Base-by-base conservation (phyloP, 768 basidiomycete species). In the Leucogyrophana mollusca region DNA sequence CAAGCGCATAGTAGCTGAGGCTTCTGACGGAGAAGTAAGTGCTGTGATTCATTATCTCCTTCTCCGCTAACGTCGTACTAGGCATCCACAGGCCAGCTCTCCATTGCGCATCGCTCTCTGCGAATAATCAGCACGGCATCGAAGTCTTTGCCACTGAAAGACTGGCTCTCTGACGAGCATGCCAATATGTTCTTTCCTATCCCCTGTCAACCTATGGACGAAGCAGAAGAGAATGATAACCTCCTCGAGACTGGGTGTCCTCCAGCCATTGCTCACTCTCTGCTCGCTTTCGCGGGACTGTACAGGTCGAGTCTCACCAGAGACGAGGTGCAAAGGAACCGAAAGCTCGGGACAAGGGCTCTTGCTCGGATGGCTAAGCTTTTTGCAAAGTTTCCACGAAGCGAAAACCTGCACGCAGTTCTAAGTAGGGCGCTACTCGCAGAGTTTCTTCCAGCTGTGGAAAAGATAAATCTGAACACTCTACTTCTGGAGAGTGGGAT, bases 141-240 rank as follows among this genome's bases (percentile, higher is more conserved):
- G 32, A 83, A 80, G 55, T 82, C 82, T 1, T 59, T 78, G 1
- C 75, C 78, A n/a, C 65, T 83, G n/a, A 79, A 79, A 54, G 82
- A 85, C 56, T 86, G 83, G 83, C 72, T 86, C 21, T 70, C 74
- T 1, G 76, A 79, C 47, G 83, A 86, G 55, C 79, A 84, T 56
- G 76, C 79, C 20, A 85, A 84, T 55, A 84, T 84, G 82, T 84
- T 86, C 70, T 79, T 84, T 60, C 61, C 82, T 9, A 58, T 86
- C 11, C 74, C 79, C 7, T 72, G 76, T 34, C 78, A 79, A 53
- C 81, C 82, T 1, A 86, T 86, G 83, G 68, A 71, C 22, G 52
- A 47, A 11, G 52, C 58, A 0, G 83, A 86, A 58, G 82, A 86
- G 62, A 51, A 57, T 0, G 50, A 57, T 2, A 60, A 83, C 11